Evolutionary conservation across 148 eudicot genomes (phyloP).

Genomic region (Beta vulgaris): DNA sequence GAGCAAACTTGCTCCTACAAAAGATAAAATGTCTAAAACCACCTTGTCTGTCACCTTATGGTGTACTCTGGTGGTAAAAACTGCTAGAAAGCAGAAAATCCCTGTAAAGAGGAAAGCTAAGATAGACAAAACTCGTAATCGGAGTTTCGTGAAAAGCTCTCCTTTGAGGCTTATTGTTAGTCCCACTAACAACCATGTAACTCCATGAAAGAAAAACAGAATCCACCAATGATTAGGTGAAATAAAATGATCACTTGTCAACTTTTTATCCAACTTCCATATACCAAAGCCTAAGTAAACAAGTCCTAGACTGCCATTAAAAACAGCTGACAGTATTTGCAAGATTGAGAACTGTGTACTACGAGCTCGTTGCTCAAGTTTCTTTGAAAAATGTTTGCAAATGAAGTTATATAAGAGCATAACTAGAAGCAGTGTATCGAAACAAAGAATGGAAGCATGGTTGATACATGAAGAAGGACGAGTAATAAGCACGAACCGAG

Average conservation of each 20-base stretch:
- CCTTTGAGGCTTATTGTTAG: constrained; percentile 50
- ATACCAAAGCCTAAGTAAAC: constrained; percentile 15
- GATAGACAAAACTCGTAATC: constrained; percentile 39
- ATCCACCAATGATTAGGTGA: constrained; percentile 60
- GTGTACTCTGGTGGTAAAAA: constrained; percentile 26
- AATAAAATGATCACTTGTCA: constrained; percentile 30
- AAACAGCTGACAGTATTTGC: constrained; percentile 46
- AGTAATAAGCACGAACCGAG: constrained; percentile 23
- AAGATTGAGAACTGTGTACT: constrained; percentile 28
- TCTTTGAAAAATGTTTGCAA: neutral
- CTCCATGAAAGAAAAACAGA: constrained; percentile 47
- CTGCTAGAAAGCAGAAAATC: constrained; percentile 24
- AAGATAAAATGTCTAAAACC: constrained; percentile 42
- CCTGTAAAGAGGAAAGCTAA: constrained; percentile 21
- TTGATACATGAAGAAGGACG: constrained; percentile 3
- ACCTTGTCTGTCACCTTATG: constrained; percentile 35
- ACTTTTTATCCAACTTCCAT: constrained; percentile 29
- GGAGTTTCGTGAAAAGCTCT: constrained; percentile 21
- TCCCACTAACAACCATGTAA: constrained; percentile 50
- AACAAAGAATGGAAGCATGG: neutral
- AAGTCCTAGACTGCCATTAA: constrained; percentile 51
- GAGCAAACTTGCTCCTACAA: constrained; percentile 55
- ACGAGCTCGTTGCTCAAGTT: constrained; percentile 10
- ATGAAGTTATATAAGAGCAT: neutral
- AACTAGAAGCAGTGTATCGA: neutral